phyloP scores from a whole-genome alignment of 345 rosid genomes.

The Conringia planisiliqua region DNA sequence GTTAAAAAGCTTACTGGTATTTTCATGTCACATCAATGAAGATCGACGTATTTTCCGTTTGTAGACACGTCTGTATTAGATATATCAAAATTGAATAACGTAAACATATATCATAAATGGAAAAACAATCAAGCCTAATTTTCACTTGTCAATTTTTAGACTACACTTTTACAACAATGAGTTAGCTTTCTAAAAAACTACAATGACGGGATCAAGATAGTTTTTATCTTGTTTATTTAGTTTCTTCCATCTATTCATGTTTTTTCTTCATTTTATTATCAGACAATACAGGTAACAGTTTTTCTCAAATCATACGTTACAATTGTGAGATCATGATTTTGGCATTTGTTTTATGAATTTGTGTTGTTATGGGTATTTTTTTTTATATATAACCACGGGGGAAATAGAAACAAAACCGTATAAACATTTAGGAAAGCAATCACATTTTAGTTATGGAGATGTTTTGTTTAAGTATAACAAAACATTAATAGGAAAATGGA shows the following conservation, averaged over 20 bases:
- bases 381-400: neutral
- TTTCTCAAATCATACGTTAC: neutral
- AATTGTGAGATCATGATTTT: neutral
- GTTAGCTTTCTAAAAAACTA: neutral
- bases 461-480: conserved; percentile 30
- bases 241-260: neutral
- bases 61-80: neutral
- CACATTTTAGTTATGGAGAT: conserved; percentile 29
- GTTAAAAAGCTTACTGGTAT: neutral
- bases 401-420: neutral
- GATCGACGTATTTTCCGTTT: conserved; percentile 13
- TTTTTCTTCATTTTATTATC: neutral
- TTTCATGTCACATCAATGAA: neutral
- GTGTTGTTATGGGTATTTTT: neutral
- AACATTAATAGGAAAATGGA: conserved; percentile 35
- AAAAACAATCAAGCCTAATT: neutral
- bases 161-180: neutral
- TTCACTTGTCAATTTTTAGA: neutral
- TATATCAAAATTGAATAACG: neutral
- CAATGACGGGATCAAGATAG: neutral
- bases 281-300: neutral
- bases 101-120: neutral
- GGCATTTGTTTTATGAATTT: conserved; percentile 1
- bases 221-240: too few relatives aligned
- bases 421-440: conserved; percentile 7